These are phyloP conservation scores for Diphasiastrum complanatum DNA, from an alignment of 83 land plant genomes.

Conservation along the genomic window DNA sequence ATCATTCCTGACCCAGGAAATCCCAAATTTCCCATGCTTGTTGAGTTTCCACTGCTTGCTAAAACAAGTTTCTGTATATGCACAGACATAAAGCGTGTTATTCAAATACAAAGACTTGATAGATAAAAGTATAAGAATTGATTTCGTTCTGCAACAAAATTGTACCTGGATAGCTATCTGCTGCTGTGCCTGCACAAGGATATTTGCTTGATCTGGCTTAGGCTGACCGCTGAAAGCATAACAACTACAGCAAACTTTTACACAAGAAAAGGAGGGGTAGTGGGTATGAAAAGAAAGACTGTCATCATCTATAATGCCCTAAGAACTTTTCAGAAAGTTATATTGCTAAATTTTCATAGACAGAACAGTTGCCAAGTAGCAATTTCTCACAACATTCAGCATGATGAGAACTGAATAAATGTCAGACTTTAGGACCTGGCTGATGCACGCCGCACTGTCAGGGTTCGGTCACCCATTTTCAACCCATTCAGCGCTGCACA, in stretches of 20 bases:
- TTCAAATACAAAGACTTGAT: not conserved
- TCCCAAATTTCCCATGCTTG: slow-evolving; percentile 16
- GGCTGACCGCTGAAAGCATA: slow-evolving; percentile 61
- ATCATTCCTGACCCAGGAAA: slow-evolving; percentile 15
- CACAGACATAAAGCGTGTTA: not conserved
- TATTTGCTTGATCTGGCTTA: slow-evolving; percentile 68
- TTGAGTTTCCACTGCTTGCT: slow-evolving; percentile 34
- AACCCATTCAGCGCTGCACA: slow-evolving; percentile 89
- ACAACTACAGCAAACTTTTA: not conserved
- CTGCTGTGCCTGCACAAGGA: slow-evolving; percentile 70
- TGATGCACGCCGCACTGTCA: slow-evolving; percentile 74
- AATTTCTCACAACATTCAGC: not conserved
- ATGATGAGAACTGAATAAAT: not conserved
- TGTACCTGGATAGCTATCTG: slow-evolving; percentile 69
- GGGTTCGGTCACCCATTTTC: slow-evolving; percentile 88
- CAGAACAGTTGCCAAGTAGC: not conserved
- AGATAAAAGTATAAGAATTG: not conserved
- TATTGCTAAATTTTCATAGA: slow-evolving; percentile 10
- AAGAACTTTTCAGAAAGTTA: not conserved
- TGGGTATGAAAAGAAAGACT: no score
- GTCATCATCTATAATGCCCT: no score
- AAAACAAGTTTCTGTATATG: slow-evolving; percentile 53
- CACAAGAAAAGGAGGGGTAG: no score
- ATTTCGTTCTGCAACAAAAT: not conserved
- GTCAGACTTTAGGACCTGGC: slow-evolving; percentile 25